A percentile compares a stretch with the other conserved stretches of the same genome.
phyloP scores from a whole-genome alignment of 1,284 basidiomycete species.

The Ganoderma resinaceum region DNA sequence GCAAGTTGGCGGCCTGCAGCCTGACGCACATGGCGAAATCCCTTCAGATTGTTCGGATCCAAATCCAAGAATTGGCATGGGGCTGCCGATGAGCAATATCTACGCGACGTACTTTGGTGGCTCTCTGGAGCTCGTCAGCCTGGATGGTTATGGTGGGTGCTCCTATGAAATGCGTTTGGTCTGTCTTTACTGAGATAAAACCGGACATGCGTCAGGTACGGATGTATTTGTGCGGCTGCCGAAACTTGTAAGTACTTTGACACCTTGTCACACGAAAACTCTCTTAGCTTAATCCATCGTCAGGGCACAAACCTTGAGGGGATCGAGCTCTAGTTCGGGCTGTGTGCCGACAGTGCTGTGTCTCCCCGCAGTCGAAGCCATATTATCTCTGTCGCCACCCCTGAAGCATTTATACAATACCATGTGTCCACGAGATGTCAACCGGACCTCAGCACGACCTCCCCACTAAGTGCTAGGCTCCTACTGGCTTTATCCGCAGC shows the following conservation, averaged over 20 bases:
- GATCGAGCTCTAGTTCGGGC: constrained; percentile 65
- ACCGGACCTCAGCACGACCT: not conserved
- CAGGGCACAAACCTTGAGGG: constrained; percentile 87
- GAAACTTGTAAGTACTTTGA: constrained; percentile 66
- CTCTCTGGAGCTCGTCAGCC: constrained; percentile 78
- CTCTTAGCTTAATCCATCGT: constrained; percentile 14
- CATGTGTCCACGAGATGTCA: not conserved
- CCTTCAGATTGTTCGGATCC: constrained; percentile 56
- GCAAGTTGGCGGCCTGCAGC: constrained; percentile 63
- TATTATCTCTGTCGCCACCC: not conserved
- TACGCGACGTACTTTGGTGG: constrained; percentile 89
- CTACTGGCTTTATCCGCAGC: not conserved
- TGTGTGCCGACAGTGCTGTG: not conserved
- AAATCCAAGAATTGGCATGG: constrained; percentile 77
- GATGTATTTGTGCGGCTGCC: constrained; percentile 85
- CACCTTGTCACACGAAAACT: not conserved
- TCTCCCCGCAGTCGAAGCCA: not conserved
- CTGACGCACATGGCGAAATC: constrained; percentile 40
- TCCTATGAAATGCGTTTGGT: not conserved
- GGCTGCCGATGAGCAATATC: constrained; percentile 86
- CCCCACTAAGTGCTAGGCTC: no score
- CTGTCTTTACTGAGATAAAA: constrained; percentile 6
- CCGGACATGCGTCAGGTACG: constrained; percentile 57
- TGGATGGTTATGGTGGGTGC: constrained; percentile 83
- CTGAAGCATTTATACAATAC: not conserved